phyloP scores from a whole-genome alignment of 2,329 filamentous ascomycete genomes.

The Coniochaeta sp. region DNA sequence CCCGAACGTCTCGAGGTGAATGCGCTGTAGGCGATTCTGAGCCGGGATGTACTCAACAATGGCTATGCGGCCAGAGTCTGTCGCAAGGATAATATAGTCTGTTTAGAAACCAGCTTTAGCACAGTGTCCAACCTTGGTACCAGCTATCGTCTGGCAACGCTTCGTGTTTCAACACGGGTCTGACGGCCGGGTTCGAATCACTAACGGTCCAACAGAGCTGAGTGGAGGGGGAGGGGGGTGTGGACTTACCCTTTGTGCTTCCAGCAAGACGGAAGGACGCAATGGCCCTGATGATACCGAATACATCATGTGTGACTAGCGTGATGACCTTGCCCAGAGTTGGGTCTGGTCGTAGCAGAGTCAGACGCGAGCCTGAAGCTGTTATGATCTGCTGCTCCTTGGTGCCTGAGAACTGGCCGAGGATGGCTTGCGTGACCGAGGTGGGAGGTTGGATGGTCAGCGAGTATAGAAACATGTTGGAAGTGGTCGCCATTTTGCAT shows the following conservation, averaged over 20 bases:
- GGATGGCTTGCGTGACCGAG: conserved; percentile 79
- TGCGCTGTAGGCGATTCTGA: conserved; percentile 77
- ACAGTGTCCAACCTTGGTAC: conserved; percentile 7
- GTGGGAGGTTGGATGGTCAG: conserved; percentile 91
- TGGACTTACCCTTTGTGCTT: conserved; percentile 83
- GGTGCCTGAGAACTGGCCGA: conserved; percentile 92
- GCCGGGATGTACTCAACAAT: conserved; percentile 86
- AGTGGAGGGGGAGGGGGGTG: conserved; percentile 27
- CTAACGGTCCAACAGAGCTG: conserved; percentile 48
- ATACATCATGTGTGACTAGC: conserved; percentile 85
- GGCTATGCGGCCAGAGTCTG: conserved; percentile 90
- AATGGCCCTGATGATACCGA: conserved; percentile 87
- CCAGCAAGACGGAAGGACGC: conserved; percentile 88
- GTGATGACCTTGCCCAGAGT: conserved; percentile 79
- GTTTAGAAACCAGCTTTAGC: conserved; percentile 20
- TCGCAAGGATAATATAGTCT: conserved; percentile 96
- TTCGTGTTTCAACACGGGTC: conserved; percentile 15
- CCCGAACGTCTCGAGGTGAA: conserved; percentile 95
- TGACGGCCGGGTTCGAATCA: conserved; percentile 60
- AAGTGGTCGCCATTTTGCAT: conserved; percentile 84
- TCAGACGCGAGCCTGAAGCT: conserved; percentile 82
- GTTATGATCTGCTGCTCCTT: conserved; percentile 98
- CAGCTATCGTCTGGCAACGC: not conserved
- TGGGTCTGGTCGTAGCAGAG: conserved; percentile 79
- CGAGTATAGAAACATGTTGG: conserved; percentile 97